Conservation (phyloP, 2,329 filamentous ascomycete genomes). For the Talaromyces sp. region DNA sequence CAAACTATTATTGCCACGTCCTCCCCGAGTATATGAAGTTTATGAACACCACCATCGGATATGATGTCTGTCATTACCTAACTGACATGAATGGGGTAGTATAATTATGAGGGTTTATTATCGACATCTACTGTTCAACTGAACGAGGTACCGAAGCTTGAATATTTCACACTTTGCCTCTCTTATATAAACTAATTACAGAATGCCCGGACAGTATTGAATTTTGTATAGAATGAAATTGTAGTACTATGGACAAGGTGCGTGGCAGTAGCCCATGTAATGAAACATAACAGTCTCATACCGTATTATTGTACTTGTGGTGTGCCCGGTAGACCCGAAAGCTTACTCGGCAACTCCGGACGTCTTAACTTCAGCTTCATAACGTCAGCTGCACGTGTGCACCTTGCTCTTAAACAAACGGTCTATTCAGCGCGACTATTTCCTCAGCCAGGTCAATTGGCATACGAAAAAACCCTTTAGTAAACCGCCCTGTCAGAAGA, state of each 20-base stretch:
- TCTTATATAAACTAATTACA: background rate
- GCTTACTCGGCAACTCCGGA: background rate
- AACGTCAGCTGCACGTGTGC: background rate
- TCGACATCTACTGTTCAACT: too few relatives aligned
- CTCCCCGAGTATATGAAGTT: background rate
- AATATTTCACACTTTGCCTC: background rate
- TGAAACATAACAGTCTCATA: background rate
- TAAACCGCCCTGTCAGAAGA: background rate
- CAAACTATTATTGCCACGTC: background rate
- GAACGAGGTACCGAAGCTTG: background rate
- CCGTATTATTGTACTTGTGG: background rate
- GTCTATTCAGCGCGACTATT: background rate
- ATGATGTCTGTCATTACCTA: too few relatives aligned
- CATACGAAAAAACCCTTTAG: background rate
- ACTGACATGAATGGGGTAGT: too few relatives aligned
- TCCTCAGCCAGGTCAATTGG: background rate
- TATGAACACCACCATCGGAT: background rate
- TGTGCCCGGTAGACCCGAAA: background rate
- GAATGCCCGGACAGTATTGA: background rate
- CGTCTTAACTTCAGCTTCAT: background rate
- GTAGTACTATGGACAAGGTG: too few relatives aligned
- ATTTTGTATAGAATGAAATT: too few relatives aligned
- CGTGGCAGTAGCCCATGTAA: background rate
- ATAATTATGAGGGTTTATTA: too few relatives aligned
- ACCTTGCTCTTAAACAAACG: background rate